Evolutionary conservation across 2,329 filamentous ascomycete genomes (phyloP).

Genomic region (Ophiocordyceps unilateralis): DNA sequence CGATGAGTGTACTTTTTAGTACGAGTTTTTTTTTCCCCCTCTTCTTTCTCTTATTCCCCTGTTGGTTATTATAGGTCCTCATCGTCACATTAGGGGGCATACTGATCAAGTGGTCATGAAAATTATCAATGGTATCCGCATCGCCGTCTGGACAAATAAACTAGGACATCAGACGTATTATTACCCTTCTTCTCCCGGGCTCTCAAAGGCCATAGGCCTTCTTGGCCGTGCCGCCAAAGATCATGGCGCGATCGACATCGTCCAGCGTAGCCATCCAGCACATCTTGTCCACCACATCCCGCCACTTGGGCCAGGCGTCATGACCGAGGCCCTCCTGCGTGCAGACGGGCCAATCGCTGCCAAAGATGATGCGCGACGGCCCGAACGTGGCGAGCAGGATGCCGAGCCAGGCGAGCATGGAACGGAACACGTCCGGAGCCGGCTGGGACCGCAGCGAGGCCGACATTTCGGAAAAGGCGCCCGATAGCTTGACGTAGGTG

Average conservation of each 20-base stretch:
- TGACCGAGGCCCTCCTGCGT: slow-evolving; percentile 34
- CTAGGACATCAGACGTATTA: too few species aligned
- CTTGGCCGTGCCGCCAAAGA: slow-evolving; percentile 59
- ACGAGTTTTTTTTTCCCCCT: too few species aligned
- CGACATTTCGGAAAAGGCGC: slow-evolving; percentile 65
- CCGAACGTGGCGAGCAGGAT: slow-evolving; percentile 59
- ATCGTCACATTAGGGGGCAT: too few species aligned
- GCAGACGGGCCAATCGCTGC: slow-evolving; percentile 87
- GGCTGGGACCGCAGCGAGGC: slow-evolving; percentile 29
- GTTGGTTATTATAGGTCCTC: too few species aligned
- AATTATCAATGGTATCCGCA: too few species aligned
- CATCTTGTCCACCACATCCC: slow-evolving; percentile 47
- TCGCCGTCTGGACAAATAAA: too few species aligned
- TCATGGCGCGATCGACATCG: slow-evolving; percentile 41
- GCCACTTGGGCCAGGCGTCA: slow-evolving; percentile 62
- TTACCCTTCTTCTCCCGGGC: background rate
- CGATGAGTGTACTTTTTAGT: too few species aligned
- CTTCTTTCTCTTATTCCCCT: too few species aligned
- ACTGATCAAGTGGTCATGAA: too few species aligned
- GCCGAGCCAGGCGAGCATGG: slow-evolving; percentile 53
- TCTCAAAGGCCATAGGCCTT: slow-evolving; percentile 45
- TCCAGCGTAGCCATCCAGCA: slow-evolving; percentile 44
- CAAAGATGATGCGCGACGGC: slow-evolving; percentile 64
- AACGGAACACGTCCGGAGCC: slow-evolving; percentile 40
- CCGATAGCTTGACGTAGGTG: slow-evolving; percentile 87